Evolutionary conservation across 148 eudicot genomes (phyloP).

Genomic region (Cornus controversa): DNA sequence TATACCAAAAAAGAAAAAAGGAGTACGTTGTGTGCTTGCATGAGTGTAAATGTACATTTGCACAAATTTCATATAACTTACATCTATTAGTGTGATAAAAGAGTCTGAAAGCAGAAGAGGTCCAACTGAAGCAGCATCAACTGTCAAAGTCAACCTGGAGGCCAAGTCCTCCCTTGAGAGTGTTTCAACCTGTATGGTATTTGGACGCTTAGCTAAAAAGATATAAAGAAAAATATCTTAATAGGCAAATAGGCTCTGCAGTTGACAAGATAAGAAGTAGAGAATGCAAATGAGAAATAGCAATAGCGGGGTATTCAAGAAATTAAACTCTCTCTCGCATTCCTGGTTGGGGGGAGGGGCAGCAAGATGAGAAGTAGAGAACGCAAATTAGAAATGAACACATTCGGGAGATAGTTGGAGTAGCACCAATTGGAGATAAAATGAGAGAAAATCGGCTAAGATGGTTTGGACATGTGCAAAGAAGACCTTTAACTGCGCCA

Average conservation of each 20-base stretch:
- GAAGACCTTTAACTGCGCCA: no score
- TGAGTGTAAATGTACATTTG: no score
- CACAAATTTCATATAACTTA: slow-evolving; percentile 30
- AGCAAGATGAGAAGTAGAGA: no score
- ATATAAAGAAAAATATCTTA: neutral
- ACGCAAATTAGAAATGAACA: no score
- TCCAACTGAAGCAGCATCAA: slow-evolving; percentile 70
- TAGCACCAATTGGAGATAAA: no score
- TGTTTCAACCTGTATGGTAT: slow-evolving; percentile 70
- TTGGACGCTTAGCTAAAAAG: neutral
- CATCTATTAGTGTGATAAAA: slow-evolving; percentile 82
- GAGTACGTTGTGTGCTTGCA: neutral
- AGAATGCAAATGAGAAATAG: neutral
- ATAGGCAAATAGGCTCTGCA: neutral
- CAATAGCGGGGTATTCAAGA: neutral
- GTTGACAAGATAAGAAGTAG: neutral
- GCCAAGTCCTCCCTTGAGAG: slow-evolving; percentile 86
- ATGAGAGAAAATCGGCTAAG: no score
- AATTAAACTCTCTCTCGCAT: neutral
- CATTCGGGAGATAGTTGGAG: no score
- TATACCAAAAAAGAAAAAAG: neutral
- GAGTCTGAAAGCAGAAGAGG: slow-evolving; percentile 76
- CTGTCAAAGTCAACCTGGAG: slow-evolving; percentile 73
- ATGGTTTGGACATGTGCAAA: no score
- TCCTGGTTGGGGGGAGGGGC: neutral